Percentiles rank a stretch among this genome's conserved stretches.
Conservation (phyloP, 2,329 filamentous ascomycete species). For the Penicillium sp. region DNA sequence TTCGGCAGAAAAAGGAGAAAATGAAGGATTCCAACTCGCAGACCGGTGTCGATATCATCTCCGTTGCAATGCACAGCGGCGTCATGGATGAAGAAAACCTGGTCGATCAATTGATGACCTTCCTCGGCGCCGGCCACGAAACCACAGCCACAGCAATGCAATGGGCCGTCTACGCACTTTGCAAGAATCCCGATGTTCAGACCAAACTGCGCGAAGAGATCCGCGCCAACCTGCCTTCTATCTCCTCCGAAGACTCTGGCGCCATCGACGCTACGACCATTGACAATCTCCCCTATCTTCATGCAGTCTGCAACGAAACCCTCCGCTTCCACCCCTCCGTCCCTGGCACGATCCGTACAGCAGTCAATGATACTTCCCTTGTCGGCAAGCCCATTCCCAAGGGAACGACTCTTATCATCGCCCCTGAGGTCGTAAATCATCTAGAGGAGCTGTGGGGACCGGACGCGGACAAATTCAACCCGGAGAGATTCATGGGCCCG, state of each 20-base stretch:
- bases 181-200: constrained; percentile 67
- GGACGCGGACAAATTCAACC: constrained; percentile 75
- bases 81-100: constrained; percentile 77
- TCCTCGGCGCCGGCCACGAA: constrained; percentile 80
- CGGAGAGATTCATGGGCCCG: constrained; percentile 70
- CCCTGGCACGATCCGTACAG: constrained; percentile 69
- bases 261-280: constrained; percentile 64
- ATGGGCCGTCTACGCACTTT: constrained; percentile 75
- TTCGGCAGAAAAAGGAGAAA: constrained; percentile 68
- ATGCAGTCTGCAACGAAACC: constrained; percentile 77
- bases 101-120: constrained; percentile 89
- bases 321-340: constrained; percentile 75
- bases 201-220: constrained; percentile 69
- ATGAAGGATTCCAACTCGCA: constrained; percentile 38
- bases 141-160: constrained; percentile 75
- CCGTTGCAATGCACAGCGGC: constrained; percentile 75
- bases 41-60: constrained; percentile 72
- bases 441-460: constrained; percentile 72
- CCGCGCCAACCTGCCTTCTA: constrained; percentile 60
- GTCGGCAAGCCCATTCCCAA: constrained; percentile 67
- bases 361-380: constrained; percentile 68
- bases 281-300: constrained; percentile 76
- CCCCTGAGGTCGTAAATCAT: constrained; percentile 70
- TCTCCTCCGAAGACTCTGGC: constrained; percentile 61
- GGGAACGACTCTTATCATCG: constrained; percentile 69